Evolutionary conservation across 2,329 filamentous ascomycete genomes (phyloP).

Genomic region (Ascochyta clinopodiicola): DNA sequence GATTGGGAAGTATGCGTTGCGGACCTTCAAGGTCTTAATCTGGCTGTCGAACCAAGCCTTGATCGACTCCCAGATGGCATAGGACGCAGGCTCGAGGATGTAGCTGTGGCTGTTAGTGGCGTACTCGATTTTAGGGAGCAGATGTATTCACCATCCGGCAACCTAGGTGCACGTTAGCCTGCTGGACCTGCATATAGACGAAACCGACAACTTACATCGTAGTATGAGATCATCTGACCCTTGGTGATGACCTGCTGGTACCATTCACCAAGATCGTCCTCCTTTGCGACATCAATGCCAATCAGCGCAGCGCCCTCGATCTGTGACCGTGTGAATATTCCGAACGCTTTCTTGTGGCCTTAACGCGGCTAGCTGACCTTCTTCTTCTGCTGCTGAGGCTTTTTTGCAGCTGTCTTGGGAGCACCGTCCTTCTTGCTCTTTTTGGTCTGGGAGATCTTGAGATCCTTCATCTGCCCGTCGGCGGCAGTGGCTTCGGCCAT

Average conservation of each 20-base stretch:
- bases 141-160: slow-evolving; percentile 33
- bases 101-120: slow-evolving; percentile 58
- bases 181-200: not conserved
- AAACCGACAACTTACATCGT: slow-evolving; percentile 76
- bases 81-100: slow-evolving; percentile 73
- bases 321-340: slow-evolving; percentile 40
- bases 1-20: slow-evolving; percentile 96
- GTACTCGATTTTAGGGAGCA: not conserved
- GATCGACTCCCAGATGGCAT: slow-evolving; percentile 72
- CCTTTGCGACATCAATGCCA: slow-evolving; percentile 85
- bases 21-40: slow-evolving; percentile 90
- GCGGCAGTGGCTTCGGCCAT: slow-evolving; percentile 46
- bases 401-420: slow-evolving; percentile 46
- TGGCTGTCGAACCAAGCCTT: slow-evolving; percentile 64
- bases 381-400: slow-evolving; percentile 59
- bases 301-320: slow-evolving; percentile 71
- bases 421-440: slow-evolving; percentile 47
- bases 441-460: slow-evolving; percentile 48
- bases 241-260: slow-evolving; percentile 98
- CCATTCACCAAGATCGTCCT: slow-evolving; percentile 89
- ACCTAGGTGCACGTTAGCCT: slow-evolving; percentile 25
- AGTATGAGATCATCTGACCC: slow-evolving; percentile 97
- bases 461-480: slow-evolving; percentile 55
- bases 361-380: slow-evolving; percentile 35
- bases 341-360: not conserved